Conservation (phyloP, 176 grass and related monocot genomes). For the Eragrostis nindensis region DNA sequence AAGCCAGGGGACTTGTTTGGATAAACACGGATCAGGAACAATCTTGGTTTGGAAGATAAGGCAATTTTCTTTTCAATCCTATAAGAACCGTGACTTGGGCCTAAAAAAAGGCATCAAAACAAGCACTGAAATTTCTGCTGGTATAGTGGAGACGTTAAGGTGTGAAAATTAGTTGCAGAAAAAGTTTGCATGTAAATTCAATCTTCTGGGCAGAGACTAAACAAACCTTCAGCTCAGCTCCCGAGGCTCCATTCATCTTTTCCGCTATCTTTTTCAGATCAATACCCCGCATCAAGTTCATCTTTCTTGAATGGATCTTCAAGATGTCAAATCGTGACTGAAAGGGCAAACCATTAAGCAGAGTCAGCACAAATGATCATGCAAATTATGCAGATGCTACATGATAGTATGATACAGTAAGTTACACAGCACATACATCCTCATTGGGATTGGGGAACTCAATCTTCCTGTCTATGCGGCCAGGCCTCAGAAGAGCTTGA, state of each 20-base stretch:
- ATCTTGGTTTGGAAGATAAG: not conserved
- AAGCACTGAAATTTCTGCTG: not conserved
- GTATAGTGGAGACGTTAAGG: not conserved
- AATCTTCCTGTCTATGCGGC: slow-evolving; percentile 97
- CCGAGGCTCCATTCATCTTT: slow-evolving; percentile 98
- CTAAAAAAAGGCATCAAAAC: not conserved
- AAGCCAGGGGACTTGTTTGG: not conserved
- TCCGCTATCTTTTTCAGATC: slow-evolving; percentile 98
- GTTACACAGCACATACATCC: slow-evolving; percentile 59
- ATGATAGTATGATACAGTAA: not conserved
- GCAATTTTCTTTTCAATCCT: not conserved
- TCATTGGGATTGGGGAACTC: slow-evolving; percentile 98
- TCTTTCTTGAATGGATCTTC: slow-evolving; percentile 98
- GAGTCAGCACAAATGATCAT: slow-evolving; percentile 16
- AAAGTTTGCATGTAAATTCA: not conserved
- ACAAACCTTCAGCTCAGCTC: slow-evolving; percentile 95
- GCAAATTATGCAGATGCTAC: not conserved
- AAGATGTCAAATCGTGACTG: slow-evolving; percentile 97
- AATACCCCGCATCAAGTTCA: slow-evolving; percentile 99
- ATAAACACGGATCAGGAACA: not conserved
- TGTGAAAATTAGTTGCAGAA: not conserved
- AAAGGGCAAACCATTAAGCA: slow-evolving; percentile 38
- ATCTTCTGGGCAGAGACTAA: not conserved
- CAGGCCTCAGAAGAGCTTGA: slow-evolving; percentile 95
- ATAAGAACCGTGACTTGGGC: not conserved